Percentiles rank a stretch among this genome's conserved stretches.
These are phyloP conservation scores for Parathielavia hyrcaniae DNA, from an alignment of 495 filamentous ascomycete genomes.

Conservation along the genomic window DNA sequence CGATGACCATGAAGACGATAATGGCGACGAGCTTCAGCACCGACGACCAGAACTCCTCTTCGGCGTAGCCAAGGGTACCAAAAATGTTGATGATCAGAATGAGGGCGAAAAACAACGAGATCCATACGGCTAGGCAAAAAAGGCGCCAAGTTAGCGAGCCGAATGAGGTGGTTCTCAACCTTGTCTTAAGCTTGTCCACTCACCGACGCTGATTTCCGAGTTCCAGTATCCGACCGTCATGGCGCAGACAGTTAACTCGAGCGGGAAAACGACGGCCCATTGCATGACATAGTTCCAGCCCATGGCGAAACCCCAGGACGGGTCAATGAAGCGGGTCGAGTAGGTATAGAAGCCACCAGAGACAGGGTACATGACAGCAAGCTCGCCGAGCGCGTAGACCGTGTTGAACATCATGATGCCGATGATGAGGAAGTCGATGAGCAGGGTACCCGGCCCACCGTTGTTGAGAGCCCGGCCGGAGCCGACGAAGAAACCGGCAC, in stretches of 20 bases:
- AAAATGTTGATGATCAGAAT: slow-evolving; percentile 64
- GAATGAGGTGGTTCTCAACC: too few species aligned
- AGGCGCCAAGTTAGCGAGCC: neutral
- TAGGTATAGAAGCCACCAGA: slow-evolving; percentile 56
- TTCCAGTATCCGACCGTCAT: slow-evolving; percentile 56
- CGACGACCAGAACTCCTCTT: slow-evolving; percentile 54
- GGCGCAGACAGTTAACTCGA: slow-evolving; percentile 50
- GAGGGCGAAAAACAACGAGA: slow-evolving; percentile 49
- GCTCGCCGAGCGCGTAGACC: slow-evolving; percentile 66
- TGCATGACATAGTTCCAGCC: slow-evolving; percentile 71
- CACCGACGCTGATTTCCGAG: slow-evolving; percentile 44
- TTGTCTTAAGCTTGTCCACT: slow-evolving; percentile 23
- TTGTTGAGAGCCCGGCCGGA: slow-evolving; percentile 44
- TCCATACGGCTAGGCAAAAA: slow-evolving; percentile 54
- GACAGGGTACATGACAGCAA: slow-evolving; percentile 67
- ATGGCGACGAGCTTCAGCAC: slow-evolving; percentile 56
- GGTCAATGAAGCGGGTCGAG: slow-evolving; percentile 67
- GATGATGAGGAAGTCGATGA: slow-evolving; percentile 52
- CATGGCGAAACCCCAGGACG: slow-evolving; percentile 81
- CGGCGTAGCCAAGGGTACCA: slow-evolving; percentile 65
- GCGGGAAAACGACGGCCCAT: slow-evolving; percentile 55
- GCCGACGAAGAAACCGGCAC: slow-evolving; percentile 56
- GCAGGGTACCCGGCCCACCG: slow-evolving; percentile 44
- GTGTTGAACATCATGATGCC: slow-evolving; percentile 52
- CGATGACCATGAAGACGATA: slow-evolving; percentile 52